Evolutionary conservation across 2,329 filamentous ascomycete genomes (phyloP), one percentile per base, ranked within the genome.

Genomic region (Nigrospora osmanthi): DNA sequence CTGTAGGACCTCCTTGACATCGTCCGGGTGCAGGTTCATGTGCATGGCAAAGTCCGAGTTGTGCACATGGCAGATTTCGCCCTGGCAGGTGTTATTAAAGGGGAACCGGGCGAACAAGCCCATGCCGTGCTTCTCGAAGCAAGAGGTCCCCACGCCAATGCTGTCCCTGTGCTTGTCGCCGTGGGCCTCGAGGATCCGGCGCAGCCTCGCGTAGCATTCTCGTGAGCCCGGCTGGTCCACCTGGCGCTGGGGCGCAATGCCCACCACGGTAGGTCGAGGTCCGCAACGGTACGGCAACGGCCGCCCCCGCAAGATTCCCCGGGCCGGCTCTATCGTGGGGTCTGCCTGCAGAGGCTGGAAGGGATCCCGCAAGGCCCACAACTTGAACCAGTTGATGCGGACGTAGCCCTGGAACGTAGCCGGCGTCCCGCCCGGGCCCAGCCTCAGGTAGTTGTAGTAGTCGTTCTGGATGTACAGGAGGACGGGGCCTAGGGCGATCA

Each of bases 1-100:
- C 52, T 82, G 75, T 19, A 95, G 66, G 15, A 93, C 75, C 42
- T 83, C 70, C 54, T 73, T 78, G 42, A 85, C 86, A 58, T 94
- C 89, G 36, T 83, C 77, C 0, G 87, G 87, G 57, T 93, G 87
- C 43, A 95, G 72, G 40, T 81, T 87, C 66, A 93, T 71, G 63
- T 94, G 89, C 74, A 93, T 71, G 4, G 81, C 85, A 49, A 84
- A 78, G 52, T 93, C 88, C 19, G 75, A 81, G 40, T 82, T 78
- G 63, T 94, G 89, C 11, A 88, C 79, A 61, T 95, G 89, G 55
- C 80, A 85, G 37, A 94, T 77, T 65, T 94, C 89, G n/a, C 87
- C 87, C 53, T 83, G 78, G 54, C 84, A 88, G 11, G 81, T 87
- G 30, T 78, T 76, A 58, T 84, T 84, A 50, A 84, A 70, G 0